Conservation (phyloP, 2,329 filamentous ascomycete species). For the Fusarium dimerum region DNA sequence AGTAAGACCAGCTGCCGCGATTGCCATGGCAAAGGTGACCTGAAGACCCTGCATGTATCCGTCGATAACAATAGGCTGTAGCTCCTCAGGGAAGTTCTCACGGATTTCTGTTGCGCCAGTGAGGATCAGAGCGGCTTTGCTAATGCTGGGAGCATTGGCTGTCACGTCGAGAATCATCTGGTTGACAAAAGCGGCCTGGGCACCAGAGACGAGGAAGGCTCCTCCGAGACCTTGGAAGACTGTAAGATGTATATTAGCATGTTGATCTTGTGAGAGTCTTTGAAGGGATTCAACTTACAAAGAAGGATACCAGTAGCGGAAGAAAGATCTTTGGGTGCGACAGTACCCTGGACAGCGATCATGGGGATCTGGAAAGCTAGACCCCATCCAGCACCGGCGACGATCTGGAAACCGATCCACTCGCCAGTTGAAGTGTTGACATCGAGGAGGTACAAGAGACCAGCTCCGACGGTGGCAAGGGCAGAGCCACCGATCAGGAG, state of each 20-base stretch:
- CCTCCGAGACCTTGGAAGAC: slow-evolving; percentile 54
- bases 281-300: slow-evolving; percentile 32
- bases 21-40: slow-evolving; percentile 60
- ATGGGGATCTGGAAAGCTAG: slow-evolving; percentile 50
- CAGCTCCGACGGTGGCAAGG: slow-evolving; percentile 45
- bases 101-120: slow-evolving; percentile 59
- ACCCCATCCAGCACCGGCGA: slow-evolving; percentile 51
- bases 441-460: slow-evolving; percentile 44
- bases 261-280: background rate
- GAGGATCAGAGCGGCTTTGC: slow-evolving; percentile 38
- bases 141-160: slow-evolving; percentile 38
- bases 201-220: slow-evolving; percentile 50
- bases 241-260: slow-evolving; percentile 18
- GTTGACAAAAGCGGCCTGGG: slow-evolving; percentile 50
- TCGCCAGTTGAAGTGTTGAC: slow-evolving; percentile 39
- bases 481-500: slow-evolving; percentile 47
- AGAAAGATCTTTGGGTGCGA: slow-evolving; percentile 44
- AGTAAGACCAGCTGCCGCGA: slow-evolving; percentile 47
- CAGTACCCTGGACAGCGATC: slow-evolving; percentile 47
- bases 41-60: slow-evolving; percentile 67
- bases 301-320: slow-evolving; percentile 50
- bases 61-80: slow-evolving; percentile 53
- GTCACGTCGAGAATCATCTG: slow-evolving; percentile 40
- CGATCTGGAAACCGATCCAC: slow-evolving; percentile 57
- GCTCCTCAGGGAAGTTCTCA: slow-evolving; percentile 46